phyloP scores from a whole-genome alignment of 305 asterid species.

The Euphrasia arctica region DNA sequence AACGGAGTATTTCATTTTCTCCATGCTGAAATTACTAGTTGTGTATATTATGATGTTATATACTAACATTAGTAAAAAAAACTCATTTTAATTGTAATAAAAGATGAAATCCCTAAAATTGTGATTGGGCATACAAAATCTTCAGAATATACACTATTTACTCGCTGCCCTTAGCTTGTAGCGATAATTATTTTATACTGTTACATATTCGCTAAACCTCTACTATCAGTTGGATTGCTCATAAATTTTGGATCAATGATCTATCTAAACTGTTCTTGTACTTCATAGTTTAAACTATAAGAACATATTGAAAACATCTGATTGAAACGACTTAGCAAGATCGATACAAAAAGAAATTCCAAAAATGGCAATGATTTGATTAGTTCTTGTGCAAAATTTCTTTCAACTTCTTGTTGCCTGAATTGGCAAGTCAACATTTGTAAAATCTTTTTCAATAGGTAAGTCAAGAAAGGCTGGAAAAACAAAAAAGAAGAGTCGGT shows the following conservation, averaged over 20 bases:
- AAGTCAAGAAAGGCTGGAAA: constrained; percentile 37
- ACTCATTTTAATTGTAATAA: no score
- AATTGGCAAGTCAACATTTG: not conserved
- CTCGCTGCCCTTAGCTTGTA: no score
- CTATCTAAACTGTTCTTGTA: constrained; percentile 2
- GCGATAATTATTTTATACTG: not conserved
- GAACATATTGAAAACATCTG: constrained; percentile 19
- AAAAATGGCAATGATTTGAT: constrained; percentile 23
- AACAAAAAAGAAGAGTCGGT: constrained; percentile 34
- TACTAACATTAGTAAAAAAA: not conserved
- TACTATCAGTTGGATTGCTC: not conserved
- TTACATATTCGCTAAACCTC: not conserved
- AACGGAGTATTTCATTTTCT: not conserved
- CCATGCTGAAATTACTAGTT: constrained; percentile 4
- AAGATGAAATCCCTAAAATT: not conserved
- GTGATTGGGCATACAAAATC: no score
- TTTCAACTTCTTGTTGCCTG: constrained; percentile 4
- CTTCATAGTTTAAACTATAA: constrained; percentile 19
- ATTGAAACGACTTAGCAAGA: constrained; percentile 16
- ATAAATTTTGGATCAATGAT: not conserved
- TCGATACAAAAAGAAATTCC: constrained; percentile 23
- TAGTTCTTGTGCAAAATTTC: not conserved
- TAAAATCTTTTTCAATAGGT: constrained; percentile 31
- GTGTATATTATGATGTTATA: constrained; percentile 6
- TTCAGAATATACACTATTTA: no score